Evolutionary conservation across 805 yeast species (phyloP).

Genomic region (Candida ponderosae): DNA sequence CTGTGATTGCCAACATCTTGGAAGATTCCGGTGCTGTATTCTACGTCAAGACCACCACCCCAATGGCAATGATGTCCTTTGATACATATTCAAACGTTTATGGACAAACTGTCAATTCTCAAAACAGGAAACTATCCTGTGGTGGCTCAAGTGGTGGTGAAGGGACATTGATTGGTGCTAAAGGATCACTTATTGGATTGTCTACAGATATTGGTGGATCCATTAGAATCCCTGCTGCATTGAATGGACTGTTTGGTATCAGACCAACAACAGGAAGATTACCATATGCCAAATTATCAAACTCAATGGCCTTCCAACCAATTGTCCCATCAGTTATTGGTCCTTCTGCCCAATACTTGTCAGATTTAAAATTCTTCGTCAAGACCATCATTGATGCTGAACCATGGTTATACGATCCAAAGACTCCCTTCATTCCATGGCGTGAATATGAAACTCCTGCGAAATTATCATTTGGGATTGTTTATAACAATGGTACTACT

Average conservation of each 20-base stretch:
- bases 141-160: slow-evolving; percentile 54
- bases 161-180: slow-evolving; percentile 35
- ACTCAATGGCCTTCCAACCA: slow-evolving; percentile 25
- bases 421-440: slow-evolving; percentile 44
- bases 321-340: slow-evolving; percentile 27
- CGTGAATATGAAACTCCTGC: slow-evolving; percentile 18
- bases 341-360: slow-evolving; percentile 23
- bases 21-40: slow-evolving; percentile 35
- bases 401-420: slow-evolving; percentile 44
- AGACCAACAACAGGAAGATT: background rate
- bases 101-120: slow-evolving; percentile 40
- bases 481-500: slow-evolving; percentile 35
- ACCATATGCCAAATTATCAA: slow-evolving; percentile 2
- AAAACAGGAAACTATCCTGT: slow-evolving; percentile 31
- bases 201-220: slow-evolving; percentile 54
- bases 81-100: slow-evolving; percentile 37
- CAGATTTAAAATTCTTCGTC: slow-evolving; percentile 22
- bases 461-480: slow-evolving; percentile 37
- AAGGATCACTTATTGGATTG: slow-evolving; percentile 42
- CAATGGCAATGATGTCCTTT: slow-evolving; percentile 42
- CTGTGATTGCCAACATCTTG: slow-evolving; percentile 9
- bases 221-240: slow-evolving; percentile 39
- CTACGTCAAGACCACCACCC: slow-evolving; percentile 46
- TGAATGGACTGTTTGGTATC: slow-evolving; percentile 25
- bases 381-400: slow-evolving; percentile 33